These are phyloP conservation scores for Pseudocercospora pini-densiflorae DNA, from an alignment of 2,329 filamentous ascomycete species.

Conservation along the genomic window DNA sequence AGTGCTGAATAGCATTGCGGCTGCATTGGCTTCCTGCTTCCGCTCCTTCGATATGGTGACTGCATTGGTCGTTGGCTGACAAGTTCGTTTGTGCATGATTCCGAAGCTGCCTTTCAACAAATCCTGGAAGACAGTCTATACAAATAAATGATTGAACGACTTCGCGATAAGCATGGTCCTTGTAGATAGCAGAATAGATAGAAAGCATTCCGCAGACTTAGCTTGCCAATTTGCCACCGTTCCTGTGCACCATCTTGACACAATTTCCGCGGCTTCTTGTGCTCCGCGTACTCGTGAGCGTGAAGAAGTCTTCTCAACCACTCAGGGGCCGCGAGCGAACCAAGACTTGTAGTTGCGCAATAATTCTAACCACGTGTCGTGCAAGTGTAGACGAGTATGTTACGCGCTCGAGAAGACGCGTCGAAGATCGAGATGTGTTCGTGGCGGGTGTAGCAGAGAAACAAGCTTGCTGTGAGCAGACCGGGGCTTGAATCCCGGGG, in stretches of 20 bases:
- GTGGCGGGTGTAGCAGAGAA: neutral
- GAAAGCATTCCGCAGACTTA: neutral
- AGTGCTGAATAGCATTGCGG: too few species aligned
- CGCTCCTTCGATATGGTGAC: neutral
- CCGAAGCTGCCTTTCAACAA: neutral
- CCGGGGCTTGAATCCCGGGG: neutral
- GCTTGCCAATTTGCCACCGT: constrained; percentile 11
- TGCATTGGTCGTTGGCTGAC: neutral
- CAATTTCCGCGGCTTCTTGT: constrained; percentile 1
- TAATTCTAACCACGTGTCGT: neutral
- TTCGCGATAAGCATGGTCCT: neutral
- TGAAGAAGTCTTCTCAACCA: neutral
- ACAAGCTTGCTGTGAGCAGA: neutral
- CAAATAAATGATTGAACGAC: neutral
- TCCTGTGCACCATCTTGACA: constrained; percentile 1
- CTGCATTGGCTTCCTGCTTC: too few species aligned
- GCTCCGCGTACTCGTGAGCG: neutral
- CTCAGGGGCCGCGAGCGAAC: neutral
- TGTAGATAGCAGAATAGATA: neutral
- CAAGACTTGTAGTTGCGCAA: constrained; percentile 5
- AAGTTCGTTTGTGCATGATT: neutral
- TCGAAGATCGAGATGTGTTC: neutral
- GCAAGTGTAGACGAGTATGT: neutral
- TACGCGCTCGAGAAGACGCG: neutral
- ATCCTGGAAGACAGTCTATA: neutral